Evolutionary conservation across 2,329 filamentous ascomycete genomes (phyloP).

Genomic region (Cryphonectria radicalis): DNA sequence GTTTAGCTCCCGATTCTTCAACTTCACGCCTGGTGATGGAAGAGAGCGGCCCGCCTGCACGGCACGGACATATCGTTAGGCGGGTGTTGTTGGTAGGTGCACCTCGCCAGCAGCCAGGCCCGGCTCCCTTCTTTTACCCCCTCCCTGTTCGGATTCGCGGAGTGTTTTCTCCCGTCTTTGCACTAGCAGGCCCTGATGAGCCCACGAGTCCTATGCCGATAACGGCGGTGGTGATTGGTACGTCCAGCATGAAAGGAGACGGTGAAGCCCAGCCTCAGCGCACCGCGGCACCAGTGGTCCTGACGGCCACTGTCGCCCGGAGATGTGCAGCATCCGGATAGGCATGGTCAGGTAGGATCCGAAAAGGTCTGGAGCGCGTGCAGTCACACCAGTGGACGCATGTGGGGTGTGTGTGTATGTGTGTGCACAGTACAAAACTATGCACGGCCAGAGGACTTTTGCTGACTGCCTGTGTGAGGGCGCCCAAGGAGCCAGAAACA

Average conservation of each 20-base stretch:
- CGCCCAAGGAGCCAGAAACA: not conserved
- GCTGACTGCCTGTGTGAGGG: not conserved
- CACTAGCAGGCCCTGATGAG: not conserved
- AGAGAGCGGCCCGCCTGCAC: not conserved
- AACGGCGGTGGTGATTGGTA: not conserved
- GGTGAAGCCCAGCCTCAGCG: not conserved
- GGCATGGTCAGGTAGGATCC: not conserved
- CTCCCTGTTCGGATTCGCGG: not conserved
- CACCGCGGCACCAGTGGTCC: not conserved
- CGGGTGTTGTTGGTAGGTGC: not conserved
- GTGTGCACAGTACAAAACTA: not conserved
- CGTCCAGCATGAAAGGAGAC: not conserved
- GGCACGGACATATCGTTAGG: not conserved
- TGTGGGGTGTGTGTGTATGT: not conserved
- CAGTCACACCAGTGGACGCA: not conserved
- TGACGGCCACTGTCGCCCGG: not conserved
- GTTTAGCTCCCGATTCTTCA: not conserved
- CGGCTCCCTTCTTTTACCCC: no score
- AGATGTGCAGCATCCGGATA: not conserved
- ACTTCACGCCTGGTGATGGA: not conserved
- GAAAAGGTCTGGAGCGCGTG: not conserved
- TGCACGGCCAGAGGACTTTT: not conserved
- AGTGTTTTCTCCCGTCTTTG: not conserved
- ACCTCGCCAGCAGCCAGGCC: not conserved
- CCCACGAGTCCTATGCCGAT: not conserved